Evolutionary conservation across 2,329 filamentous ascomycete genomes (phyloP), one percentile per base, ranked within the genome.

Genomic region (Hirsutella minnesotensis): DNA sequence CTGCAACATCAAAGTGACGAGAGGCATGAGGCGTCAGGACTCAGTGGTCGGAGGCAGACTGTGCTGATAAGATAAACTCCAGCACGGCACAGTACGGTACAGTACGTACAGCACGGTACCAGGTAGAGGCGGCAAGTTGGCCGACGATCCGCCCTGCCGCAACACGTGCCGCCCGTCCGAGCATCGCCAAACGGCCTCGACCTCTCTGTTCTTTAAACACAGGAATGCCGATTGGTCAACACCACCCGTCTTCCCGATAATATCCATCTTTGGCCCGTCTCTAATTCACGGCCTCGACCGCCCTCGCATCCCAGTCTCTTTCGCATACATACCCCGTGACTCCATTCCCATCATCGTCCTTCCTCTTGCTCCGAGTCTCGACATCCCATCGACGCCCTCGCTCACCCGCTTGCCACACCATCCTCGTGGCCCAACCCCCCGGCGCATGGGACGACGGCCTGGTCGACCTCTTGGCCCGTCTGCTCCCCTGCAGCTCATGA

Each of bases 401-500:
- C 38, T 16, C 24, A 12, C 16, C 18, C 19, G 19, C 15, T 18
- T 16, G n/a, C 33, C 4, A 16, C 33, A 3, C 20, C 40, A 9
- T 12, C 19, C 40, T 9, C 22, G 33, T 9, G 33, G 9, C 15
- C 18, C 33, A 13, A 9, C 16, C 33, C 7, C 18, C 16, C 18
- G 13, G 33, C 33, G 39, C 35, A 39, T 36, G 42, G 22, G 42
- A 43, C 42, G 37, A 24, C 35, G 31, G 29, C 39, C 30, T 40
- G 13, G 29, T 16, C 36, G 30, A 9, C 39, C 9, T 33, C 29
- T 19, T 33, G 27, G 20, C 27, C 33, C 19, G 20, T 3, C 40
- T 20, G 29, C 13, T 36, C 37, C 21, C 30, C 41, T 27, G 36
- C 40, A 29, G 42, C 45, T 44, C 18, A 49, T 48, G 47, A 38